Evolutionary conservation across 2,329 filamentous ascomycete species (phyloP), one percentile per base, ranked within the genome.

Genomic region (Emmonsia crescens): DNA sequence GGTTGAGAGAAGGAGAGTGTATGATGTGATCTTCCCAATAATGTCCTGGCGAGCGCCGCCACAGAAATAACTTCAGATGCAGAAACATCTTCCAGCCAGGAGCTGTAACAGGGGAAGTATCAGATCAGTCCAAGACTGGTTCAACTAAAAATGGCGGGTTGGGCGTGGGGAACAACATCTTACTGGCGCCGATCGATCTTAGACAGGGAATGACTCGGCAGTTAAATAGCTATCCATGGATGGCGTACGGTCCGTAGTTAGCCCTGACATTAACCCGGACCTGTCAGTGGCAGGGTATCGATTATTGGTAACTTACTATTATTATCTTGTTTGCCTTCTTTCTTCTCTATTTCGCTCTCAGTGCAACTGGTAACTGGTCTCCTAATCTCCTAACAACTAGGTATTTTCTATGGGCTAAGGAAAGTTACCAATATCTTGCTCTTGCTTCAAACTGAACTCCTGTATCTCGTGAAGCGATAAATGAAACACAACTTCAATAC

Each of bases 91-190:
- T 27, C 16, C 12, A 2, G 19, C 10, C 40, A 21, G 24, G 14
- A 29, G 16, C 57, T 59, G 57, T 21, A 48, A 59, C 57, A 59
- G 57, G 40, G 44, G n/a, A 31, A 24, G 57, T 59, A 27, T 59
- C 57, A 59, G 27, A 59, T 6, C 2, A 33, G 54, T 10, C 16
- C 36, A 29, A n/a, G 8, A 40, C 36, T 55, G 51, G 31, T 21
- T 55, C 4, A 36, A 33, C 33, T 8, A 57, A 16, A 29, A 16
- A 9, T 57, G 36, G 54, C 21, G 36, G 33, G 14, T 24, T 44
- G 24, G 33, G 38, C 36, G 21, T 56, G 21, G 10, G 5, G 19
- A 40, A 16, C 29, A 42, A 14, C n/a, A n/a, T n/a, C n/a, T 24
- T 10, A 27, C 54, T 44, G 54, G 54, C 54, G 19, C 51, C 21